A percentile compares a stretch with the other conserved stretches of the same genome.
Conservation (phyloP, 2,329 filamentous ascomycete species). For the Fusarium cyanostomum region DNA sequence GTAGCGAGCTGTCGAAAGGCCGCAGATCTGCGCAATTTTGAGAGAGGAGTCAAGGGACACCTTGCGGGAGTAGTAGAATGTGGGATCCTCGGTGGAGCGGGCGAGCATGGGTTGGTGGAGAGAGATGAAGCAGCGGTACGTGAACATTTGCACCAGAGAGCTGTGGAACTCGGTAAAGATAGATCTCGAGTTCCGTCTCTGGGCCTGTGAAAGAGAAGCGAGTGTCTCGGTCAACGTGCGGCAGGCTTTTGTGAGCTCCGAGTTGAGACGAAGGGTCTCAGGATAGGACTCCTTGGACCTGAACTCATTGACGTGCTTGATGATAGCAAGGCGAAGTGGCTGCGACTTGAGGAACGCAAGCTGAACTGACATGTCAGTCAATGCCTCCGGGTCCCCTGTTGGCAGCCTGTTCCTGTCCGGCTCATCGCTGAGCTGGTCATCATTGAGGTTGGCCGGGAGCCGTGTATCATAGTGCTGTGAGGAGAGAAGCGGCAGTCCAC, state of each 20-base stretch:
- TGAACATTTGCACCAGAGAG: constrained; percentile 53
- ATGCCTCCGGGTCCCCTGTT: constrained; percentile 13
- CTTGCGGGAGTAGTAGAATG: constrained; percentile 64
- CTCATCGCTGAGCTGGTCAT: constrained; percentile 58
- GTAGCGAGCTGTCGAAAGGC: constrained; percentile 37
- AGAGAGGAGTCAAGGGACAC: constrained; percentile 56
- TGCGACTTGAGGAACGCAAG: constrained; percentile 57
- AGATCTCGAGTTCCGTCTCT: constrained; percentile 27
- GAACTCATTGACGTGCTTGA: constrained; percentile 59
- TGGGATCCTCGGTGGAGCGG: constrained; percentile 55
- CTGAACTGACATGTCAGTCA: constrained; percentile 60
- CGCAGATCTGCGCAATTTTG: constrained; percentile 48
- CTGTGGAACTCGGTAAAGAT: constrained; percentile 52
- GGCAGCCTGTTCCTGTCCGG: constrained; percentile 36
- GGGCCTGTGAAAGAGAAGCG: constrained; percentile 48
- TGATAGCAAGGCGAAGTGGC: constrained; percentile 54
- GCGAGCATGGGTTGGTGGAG: constrained; percentile 63
- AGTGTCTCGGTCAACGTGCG: constrained; percentile 47
- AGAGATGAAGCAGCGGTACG: constrained; percentile 60
- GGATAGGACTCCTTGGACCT: constrained; percentile 55
- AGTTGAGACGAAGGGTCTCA: constrained; percentile 57
- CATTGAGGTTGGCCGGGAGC: constrained; percentile 61
- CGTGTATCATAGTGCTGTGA: constrained; percentile 60
- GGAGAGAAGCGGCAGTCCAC: constrained; percentile 59
- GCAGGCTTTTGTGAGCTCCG: constrained; percentile 54